Evolutionary conservation across 108 stramenopile species (phyloP), one percentile per base, ranked within the genome.

Genomic region (Aureococcus anophagefferens): DNA sequence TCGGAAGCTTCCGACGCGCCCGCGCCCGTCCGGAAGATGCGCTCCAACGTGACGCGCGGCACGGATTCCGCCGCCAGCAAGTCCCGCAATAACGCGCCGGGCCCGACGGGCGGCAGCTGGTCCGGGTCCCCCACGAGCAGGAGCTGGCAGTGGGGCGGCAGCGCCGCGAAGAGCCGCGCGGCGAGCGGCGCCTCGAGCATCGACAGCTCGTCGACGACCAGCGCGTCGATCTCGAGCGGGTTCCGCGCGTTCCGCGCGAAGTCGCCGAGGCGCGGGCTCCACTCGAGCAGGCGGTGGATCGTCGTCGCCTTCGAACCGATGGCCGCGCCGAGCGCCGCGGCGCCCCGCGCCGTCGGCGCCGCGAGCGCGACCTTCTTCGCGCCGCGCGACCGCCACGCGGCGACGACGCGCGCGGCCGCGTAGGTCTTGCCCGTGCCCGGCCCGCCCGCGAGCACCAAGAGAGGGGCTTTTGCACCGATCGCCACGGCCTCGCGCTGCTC

Each of bases 51-150:
- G 64, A 67, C 46, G 66, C 40, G 46, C 0, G 63, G 30, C 21
- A 35, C 35, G 33, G 21, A 0, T 11, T 14, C 40, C 31, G n/a
- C 5, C 13, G 15, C 25, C 30, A 67, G 30, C 9, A 72, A 11
- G 66, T 72, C 72, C 0, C 28, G 18, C 7, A 72, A n/a, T 0
- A 72, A 15, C 36, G 35, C 35, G 15, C 72, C 72, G 4, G 65
- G 72, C 16, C 66, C 72, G 21, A 72, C 72, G 33, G 33, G 7
- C 3, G 65, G 72, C 30, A 72, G 66, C 66, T 72, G 72, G 33
- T 65, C 65, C 5, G 44, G 44, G 45, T 72, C 72, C 0, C 72
- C 72, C 32, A 72, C 66, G 13, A 72, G 32, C 1, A 72, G 40
- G 30, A 72, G 5, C 13, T 25, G 17, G 51, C 9, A 7, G 45